A percentile compares a stretch with the other conserved stretches of the same genome.
Conservation (phyloP, 1,139 yeast species). For the Suhomyces bribrorum region DNA sequence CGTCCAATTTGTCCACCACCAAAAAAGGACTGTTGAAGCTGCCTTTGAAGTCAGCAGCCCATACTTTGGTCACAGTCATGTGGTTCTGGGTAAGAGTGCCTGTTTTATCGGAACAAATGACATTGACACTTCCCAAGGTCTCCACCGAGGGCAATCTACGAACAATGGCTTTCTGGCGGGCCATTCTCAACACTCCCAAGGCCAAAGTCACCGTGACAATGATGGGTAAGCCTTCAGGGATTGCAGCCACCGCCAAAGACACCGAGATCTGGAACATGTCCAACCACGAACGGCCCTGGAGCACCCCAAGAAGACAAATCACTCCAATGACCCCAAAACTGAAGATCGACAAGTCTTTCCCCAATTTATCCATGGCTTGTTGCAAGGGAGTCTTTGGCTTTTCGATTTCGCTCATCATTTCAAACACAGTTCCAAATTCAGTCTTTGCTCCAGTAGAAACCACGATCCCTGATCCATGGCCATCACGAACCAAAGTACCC, state of each 20-base stretch:
- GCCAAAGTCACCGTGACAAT: constrained; percentile 96
- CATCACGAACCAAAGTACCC: constrained; percentile 96
- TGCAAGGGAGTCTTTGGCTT: constrained; percentile 97
- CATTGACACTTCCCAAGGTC: constrained; percentile 92
- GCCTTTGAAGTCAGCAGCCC: constrained; percentile 76
- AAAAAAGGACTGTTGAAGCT: constrained; percentile 47
- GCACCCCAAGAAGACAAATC: constrained; percentile 80
- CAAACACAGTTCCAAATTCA: constrained; percentile 84
- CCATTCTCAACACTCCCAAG: constrained; percentile 93
- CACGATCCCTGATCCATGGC: constrained; percentile 91
- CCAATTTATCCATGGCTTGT: constrained; percentile 89
- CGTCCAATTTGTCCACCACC: constrained; percentile 49
- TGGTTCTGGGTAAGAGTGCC: constrained; percentile 94
- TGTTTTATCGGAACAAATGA: constrained; percentile 92
- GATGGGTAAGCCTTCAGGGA: constrained; percentile 96
- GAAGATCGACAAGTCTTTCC: constrained; percentile 80
- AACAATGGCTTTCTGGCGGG: constrained; percentile 87
- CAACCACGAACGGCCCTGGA: constrained; percentile 91
- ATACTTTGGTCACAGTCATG: constrained; percentile 85
- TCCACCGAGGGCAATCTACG: constrained; percentile 93
- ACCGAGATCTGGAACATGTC: constrained; percentile 98
- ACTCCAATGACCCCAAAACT: constrained; percentile 84
- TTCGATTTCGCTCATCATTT: constrained; percentile 90
- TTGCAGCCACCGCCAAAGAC: constrained; percentile 95
- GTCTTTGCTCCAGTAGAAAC: constrained; percentile 85